Evolutionary conservation across 225 moss, liverwort and hornwort species (phyloP), one percentile per base, ranked within the genome.

Genomic region (Pseudoscleropodium purum): DNA sequence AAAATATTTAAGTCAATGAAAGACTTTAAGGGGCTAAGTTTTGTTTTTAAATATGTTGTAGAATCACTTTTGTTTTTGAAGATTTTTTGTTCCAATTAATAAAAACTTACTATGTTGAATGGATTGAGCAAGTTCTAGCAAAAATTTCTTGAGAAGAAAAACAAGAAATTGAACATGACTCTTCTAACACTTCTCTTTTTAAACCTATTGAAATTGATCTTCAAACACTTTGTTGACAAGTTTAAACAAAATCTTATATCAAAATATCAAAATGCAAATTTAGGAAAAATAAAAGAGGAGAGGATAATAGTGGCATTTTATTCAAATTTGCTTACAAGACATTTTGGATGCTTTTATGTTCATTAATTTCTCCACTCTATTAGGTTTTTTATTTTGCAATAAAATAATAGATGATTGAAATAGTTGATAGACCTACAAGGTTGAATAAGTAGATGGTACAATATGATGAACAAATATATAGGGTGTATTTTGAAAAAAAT

Each of bases 41-140:
- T 69, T 69, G 24, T 13, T n/a, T n/a, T 4, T 4, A 69, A 24
- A 39, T 4, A n/a, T 13, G 2, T 4, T 13, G 1, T 69, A 13
- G 69, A 39, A 1, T 24, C 13, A n/a, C 4, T 12, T 13, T 13
- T 23, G 0, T 13, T 2, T n/a, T 0, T 7, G n/a, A 24, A 1
- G 24, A 7, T 4, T 24, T 66, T 41, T 0, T 41, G 1, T 72
- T 72, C 5, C 0, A 72, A 41, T 70, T 70, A 25, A 14, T 15
- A 25, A 24, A 25, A 39, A 39, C 39, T 39, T 39, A 3, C 8
- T 70, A 8, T 25, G 8, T 24, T 69, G 2, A 25, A 39, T 70
- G 14, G 14, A 39, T 39, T 7, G 13, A 69, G 23, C 4, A 69
- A 69, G 2, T 69, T 69, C 4, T n/a, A 13, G 13, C 0, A n/a